Percentiles rank a stretch among this genome's conserved stretches.
These are phyloP conservation scores for Chlamydomonas sp. DNA, from an alignment of 139 green algal genomes.

Conservation along the genomic window DNA sequence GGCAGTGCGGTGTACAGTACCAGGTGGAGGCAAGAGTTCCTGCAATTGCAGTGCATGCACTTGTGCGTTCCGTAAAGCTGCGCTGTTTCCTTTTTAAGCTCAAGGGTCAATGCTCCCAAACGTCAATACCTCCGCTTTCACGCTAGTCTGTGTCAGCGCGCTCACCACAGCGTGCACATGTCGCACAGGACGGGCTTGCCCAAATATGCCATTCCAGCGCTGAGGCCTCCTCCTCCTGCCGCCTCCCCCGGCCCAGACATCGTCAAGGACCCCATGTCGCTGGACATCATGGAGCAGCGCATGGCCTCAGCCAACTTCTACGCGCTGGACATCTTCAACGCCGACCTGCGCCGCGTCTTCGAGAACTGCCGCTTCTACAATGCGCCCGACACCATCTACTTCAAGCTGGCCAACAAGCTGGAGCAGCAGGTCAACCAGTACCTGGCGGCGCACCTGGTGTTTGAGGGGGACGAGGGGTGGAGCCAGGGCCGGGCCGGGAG, in stretches of 20 bases:
- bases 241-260: constrained; percentile 50
- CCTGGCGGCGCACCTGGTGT: constrained; percentile 40
- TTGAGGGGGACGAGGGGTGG: constrained; percentile 4
- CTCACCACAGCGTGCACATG: neutral
- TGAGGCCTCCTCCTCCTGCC: neutral
- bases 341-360: constrained; percentile 91
- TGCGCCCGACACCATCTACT: constrained; percentile 85
- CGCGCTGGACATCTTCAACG: constrained; percentile 95
- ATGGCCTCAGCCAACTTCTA: constrained; percentile 76
- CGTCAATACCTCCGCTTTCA: too few relatives aligned
- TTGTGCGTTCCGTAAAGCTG: too few relatives aligned
- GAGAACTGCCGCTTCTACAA: constrained; percentile 93
- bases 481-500: too few relatives aligned
- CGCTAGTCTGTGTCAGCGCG: too few relatives aligned
- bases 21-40: too few relatives aligned
- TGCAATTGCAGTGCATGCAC: too few relatives aligned
- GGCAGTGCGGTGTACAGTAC: too few relatives aligned
- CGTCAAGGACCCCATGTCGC: constrained; percentile 81
- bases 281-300: constrained; percentile 61
- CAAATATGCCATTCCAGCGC: neutral
- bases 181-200: neutral
- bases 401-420: constrained; percentile 80
- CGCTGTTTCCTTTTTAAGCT: too few relatives aligned
- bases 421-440: constrained; percentile 59
- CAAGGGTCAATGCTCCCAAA: too few relatives aligned